A percentile compares a stretch with the other conserved stretches of the same genome.
Conservation (phyloP, 306 rosid genomes). For the Begonia loranthoides region DNA sequence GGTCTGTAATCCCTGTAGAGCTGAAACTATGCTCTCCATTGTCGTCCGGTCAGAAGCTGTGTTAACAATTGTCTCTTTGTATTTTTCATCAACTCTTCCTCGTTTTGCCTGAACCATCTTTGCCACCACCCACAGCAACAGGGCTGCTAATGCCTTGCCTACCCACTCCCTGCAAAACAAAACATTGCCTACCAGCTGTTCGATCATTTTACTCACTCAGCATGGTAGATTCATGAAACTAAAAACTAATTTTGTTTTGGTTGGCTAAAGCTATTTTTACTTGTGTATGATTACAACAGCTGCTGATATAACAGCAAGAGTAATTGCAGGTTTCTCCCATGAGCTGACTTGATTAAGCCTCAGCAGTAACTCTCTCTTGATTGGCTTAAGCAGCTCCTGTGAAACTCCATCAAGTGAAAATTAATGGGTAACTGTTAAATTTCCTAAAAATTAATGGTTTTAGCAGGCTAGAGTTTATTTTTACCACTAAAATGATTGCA, state of each 20-base stretch:
- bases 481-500: constrained; percentile 42
- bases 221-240: too few species aligned
- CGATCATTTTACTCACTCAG: too few species aligned
- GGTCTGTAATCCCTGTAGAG: constrained; percentile 62
- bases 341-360: constrained; percentile 40
- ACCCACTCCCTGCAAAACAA: constrained; percentile 67
- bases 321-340: constrained; percentile 62
- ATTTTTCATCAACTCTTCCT: constrained; percentile 21
- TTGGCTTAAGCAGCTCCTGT: constrained; percentile 71
- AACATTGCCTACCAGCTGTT: not conserved
- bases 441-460: not conserved
- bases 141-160: constrained; percentile 56
- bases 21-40: constrained; percentile 69
- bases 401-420: not conserved
- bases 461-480: constrained; percentile 16
- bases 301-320: constrained; percentile 30
- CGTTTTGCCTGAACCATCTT: constrained; percentile 50
- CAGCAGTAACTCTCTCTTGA: constrained; percentile 22
- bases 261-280: constrained; percentile 23
- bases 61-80: constrained; percentile 53
- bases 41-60: constrained; percentile 43
- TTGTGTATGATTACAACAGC: constrained; percentile 39
- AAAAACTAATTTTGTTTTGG: not conserved
- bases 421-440: not conserved
- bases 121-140: constrained; percentile 44